Evolutionary conservation across 345 rosid genomes (phyloP).

Genomic region (Corchorus olitorius): DNA sequence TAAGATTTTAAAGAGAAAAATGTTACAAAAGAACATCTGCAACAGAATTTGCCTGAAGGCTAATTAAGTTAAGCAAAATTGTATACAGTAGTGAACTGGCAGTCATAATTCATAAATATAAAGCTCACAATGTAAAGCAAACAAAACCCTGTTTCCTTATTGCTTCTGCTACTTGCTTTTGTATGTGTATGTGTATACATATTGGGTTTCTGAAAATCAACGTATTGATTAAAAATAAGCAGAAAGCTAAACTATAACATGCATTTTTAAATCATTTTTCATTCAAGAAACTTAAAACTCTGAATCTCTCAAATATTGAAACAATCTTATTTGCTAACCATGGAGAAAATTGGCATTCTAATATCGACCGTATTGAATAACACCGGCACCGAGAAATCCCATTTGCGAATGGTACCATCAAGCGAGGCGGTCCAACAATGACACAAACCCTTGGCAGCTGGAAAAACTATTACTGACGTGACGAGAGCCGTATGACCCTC

Average conservation of each 20-base stretch:
- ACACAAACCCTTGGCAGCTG: slow-evolving; percentile 59
- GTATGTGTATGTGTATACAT: too few relatives aligned
- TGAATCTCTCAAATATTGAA: background rate
- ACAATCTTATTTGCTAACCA: slow-evolving; percentile 42
- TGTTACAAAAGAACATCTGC: background rate
- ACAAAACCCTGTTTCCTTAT: too few relatives aligned
- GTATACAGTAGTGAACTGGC: too few relatives aligned
- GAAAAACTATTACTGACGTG: slow-evolving; percentile 73
- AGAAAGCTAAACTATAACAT: background rate
- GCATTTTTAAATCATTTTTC: background rate
- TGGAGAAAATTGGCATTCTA: slow-evolving; percentile 65
- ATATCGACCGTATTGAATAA: slow-evolving; percentile 67
- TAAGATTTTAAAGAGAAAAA: background rate
- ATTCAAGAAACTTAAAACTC: background rate
- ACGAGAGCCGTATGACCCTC: slow-evolving; percentile 84
- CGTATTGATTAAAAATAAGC: background rate
- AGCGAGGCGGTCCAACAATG: slow-evolving; percentile 96
- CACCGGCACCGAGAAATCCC: slow-evolving; percentile 87
- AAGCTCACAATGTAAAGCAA: too few relatives aligned
- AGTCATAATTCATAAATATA: too few relatives aligned
- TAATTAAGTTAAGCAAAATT: background rate
- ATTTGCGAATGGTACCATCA: slow-evolving; percentile 85
- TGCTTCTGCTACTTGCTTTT: too few relatives aligned
- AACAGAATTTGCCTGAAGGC: background rate
- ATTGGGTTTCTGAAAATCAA: too few relatives aligned